Base-by-base conservation (phyloP, 164 flowering plant genomes). In the Buxus sempervirens region DNA sequence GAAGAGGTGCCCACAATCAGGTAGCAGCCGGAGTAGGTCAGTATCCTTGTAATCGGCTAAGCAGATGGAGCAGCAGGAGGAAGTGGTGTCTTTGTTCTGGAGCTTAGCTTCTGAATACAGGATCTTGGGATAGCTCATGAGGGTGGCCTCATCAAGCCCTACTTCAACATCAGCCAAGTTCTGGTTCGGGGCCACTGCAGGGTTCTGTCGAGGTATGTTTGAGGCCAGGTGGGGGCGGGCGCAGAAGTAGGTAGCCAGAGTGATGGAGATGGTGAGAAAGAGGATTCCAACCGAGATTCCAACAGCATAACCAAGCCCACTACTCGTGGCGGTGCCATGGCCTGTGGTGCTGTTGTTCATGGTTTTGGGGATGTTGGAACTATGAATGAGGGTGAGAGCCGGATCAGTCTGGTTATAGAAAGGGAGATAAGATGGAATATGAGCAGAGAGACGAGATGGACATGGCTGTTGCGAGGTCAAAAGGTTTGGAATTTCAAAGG, bases 231-330 rank as follows among this genome's bases (percentile, higher is more conserved):
- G 23, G 72, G 54, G 0, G 63, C 88, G 64, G 63, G 85, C 77
- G 80, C 98, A 93, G 77, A 75, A 90, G 72, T 93, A 93, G 41
- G 93, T 86, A 5, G 90, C 84, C 1, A 93, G 62, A 38, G 87
- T 85, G 73, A 93, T 82, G 74, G 93, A 85, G 22, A 86, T 89
- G 81, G 90, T 83, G 74, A 93, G 86, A 22, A 93, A 63, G 58
- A 93, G 87, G 72, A 93, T 77, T 18, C 93, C 95, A 0, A 90
- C 67, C 0, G 96, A 85, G 7, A 90, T 76, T 0, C 89, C 93
- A 27, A 90, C 74, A 45, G 90, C 95, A 42, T 86, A 89, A 10
- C 88, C 87, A 28, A 89, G 80, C 0, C 95, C 83, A 13, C 90
- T 82, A 14, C 89, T 76, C 82, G 78, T 25, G 86, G 79, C 22